Percentiles rank a stretch among this genome's conserved stretches.
These are phyloP conservation scores for Decorospora gaudefroyi DNA, from an alignment of 2,329 filamentous ascomycete genomes.

Conservation along the genomic window DNA sequence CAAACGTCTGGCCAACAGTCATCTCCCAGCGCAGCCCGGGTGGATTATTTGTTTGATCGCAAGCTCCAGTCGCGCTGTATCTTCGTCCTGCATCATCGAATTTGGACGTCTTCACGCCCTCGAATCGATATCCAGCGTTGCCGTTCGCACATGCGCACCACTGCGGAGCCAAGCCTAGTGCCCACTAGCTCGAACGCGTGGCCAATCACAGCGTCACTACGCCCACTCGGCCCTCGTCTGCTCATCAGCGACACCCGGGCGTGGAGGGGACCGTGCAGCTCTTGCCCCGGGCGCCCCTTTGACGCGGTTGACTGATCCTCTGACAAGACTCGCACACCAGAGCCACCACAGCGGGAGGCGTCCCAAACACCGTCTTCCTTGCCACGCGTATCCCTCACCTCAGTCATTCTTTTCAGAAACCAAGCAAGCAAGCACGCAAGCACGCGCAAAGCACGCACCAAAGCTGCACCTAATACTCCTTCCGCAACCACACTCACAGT, in stretches of 20 bases:
- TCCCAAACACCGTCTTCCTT: constrained; percentile 13
- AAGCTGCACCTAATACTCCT: constrained; percentile 22
- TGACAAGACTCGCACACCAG: constrained; percentile 24
- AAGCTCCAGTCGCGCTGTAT: too few relatives aligned
- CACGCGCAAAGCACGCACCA: constrained; percentile 14
- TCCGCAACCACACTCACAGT: constrained; percentile 5
- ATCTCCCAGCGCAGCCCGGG: too few relatives aligned
- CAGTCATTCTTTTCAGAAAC: constrained; percentile 48
- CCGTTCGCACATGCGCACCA: constrained; percentile 6
- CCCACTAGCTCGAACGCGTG: constrained; percentile 9
- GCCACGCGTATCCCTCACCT: constrained; percentile 37
- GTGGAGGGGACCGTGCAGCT: too few relatives aligned
- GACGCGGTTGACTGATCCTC: constrained; percentile 17
- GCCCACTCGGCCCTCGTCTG: constrained; percentile 6
- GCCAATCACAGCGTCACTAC: constrained; percentile 19
- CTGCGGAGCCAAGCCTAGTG: neutral
- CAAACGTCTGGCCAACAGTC: too few relatives aligned
- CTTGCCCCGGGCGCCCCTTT: constrained; percentile 23
- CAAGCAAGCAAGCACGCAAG: constrained; percentile 15
- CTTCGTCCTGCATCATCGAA: constrained; percentile 7
- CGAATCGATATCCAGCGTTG: constrained; percentile 14
- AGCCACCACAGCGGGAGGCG: constrained; percentile 22
- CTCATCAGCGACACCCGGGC: too few relatives aligned
- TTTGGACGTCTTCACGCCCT: constrained; percentile 9
- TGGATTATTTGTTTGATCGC: constrained; percentile 1